A percentile compares a stretch with the other conserved stretches of the same genome.
These are phyloP conservation scores for Solanum corneliomulleri DNA, from an alignment of 257 asterid genomes.

Conservation along the genomic window DNA sequence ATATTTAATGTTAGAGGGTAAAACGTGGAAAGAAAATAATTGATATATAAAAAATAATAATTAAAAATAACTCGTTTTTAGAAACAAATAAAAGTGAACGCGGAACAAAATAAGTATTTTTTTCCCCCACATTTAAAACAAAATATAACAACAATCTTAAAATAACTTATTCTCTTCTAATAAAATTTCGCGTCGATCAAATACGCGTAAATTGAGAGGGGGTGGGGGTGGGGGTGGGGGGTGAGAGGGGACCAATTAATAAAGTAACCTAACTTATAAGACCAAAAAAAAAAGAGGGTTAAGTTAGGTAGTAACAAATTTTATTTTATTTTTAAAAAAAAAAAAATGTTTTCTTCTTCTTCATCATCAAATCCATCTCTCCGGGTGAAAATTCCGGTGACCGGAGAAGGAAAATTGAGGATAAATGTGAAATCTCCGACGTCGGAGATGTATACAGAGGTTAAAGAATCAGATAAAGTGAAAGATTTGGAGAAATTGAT, in stretches of 20 bases:
- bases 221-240: background rate
- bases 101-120: rapidly evolving
- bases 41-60: too few relatives aligned
- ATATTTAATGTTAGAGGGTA: too few relatives aligned
- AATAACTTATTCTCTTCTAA: too few relatives aligned
- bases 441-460: background rate
- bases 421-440: background rate
- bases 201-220: background rate
- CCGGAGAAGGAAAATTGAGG: background rate
- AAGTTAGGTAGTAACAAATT: background rate
- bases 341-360: background rate
- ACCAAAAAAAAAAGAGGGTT: background rate
- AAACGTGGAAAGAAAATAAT: too few relatives aligned
- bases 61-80: too few relatives aligned
- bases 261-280: background rate
- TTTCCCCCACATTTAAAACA: too few relatives aligned
- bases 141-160: too few relatives aligned
- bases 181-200: background rate
- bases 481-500: background rate
- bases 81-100: too few relatives aligned
- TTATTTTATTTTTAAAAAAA: rapidly evolving
- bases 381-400: background rate
- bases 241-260: background rate
- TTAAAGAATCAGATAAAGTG: background rate
- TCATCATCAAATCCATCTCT: background rate